Base-by-base conservation (phyloP, 2,329 filamentous ascomycete species). In the Monosporascus cannonballus region DNA sequence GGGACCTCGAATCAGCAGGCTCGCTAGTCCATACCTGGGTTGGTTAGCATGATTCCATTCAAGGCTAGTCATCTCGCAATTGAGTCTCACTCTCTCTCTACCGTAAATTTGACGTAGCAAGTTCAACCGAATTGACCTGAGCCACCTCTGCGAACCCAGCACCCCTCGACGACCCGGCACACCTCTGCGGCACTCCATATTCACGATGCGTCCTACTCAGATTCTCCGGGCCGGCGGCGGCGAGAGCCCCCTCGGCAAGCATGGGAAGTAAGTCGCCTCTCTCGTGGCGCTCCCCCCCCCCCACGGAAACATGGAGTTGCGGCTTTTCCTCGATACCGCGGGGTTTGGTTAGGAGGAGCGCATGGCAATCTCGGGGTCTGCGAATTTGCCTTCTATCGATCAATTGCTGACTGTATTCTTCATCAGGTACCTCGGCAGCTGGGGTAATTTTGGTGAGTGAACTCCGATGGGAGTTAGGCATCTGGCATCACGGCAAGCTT, bases 371-470 rank as follows among this genome's bases (percentile, higher is more conserved):
- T 20, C 34, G 36, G 11, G 4, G 18, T 37, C 18, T n/a, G 30
- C 17, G 22, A 25, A 8, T 6, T 5, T n/a, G 20, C 48, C 30
- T 30, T 25, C 37, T 15, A 27, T 4, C 11, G 30, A 39, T 22
- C 47, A 48, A 42, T n/a, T 57, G 54, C 66, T 68, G 48, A 67
- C 54, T 18, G 22, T 6, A 11, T 46, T 25, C 51, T 55, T 56
- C 20, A 58, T 61, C 64, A 92, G 89, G 70, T 91, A 77, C 72
- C 74, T 92, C 54, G 89, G 89, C 63, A 73, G 74, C 71, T 93
- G 88, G 87, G 89, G 89, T 66, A 75, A 77, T 66, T 75, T 92
- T 60, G 88, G 87, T 90, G 82, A 76, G 84, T 83, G 36, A 49
- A 52, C 41, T 47, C 52, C 45, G 11, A 14, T 14, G 30, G 30